Percentiles rank a stretch among this genome's conserved stretches.
phyloP scores from a whole-genome alignment of 116 monocot genomes.

The Posidonia oceanica region DNA sequence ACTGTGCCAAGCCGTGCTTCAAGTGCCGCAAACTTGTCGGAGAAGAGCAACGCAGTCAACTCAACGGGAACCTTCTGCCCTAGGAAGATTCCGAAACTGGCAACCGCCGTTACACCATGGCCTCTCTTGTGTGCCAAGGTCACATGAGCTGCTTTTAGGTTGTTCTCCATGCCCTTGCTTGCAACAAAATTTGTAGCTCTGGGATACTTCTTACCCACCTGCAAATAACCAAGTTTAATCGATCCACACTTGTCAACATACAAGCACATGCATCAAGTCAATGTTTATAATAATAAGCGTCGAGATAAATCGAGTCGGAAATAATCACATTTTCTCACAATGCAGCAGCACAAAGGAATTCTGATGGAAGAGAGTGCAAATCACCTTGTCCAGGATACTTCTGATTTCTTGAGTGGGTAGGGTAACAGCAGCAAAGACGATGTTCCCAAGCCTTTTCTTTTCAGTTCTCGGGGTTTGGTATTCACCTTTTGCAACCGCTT shows the following conservation, averaged over 20 bases:
- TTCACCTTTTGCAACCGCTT: conserved; percentile 57
- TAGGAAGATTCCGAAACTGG: conserved; percentile 49
- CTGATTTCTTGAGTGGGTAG: conserved; percentile 53
- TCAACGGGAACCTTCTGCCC: conserved; percentile 56
- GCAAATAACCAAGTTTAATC: background rate
- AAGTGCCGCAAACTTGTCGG: conserved; percentile 69
- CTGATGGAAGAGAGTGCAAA: background rate
- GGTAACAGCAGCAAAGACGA: conserved; percentile 84
- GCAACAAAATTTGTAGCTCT: conserved; percentile 30
- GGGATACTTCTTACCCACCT: conserved; percentile 44
- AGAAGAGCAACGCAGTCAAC: conserved; percentile 61
- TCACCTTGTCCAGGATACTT: conserved; percentile 42
- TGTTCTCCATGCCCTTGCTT: conserved; percentile 31
- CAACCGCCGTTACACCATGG: conserved; percentile 77
- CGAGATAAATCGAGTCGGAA: too few relatives aligned
- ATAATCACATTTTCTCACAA: too few relatives aligned
- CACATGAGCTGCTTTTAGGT: conserved; percentile 58
- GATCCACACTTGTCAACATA: too few relatives aligned
- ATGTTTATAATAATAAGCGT: background rate
- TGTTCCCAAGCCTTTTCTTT: conserved; percentile 83
- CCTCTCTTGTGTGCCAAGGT: conserved; percentile 93
- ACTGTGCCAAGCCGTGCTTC: conserved; percentile 58
- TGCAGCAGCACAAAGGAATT: too few relatives aligned
- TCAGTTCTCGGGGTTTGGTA: conserved; percentile 45
- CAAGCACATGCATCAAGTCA: too few relatives aligned